phyloP scores from a whole-genome alignment of 225 moss, liverwort and hornwort species.

The Marchantia paleacea region DNA sequence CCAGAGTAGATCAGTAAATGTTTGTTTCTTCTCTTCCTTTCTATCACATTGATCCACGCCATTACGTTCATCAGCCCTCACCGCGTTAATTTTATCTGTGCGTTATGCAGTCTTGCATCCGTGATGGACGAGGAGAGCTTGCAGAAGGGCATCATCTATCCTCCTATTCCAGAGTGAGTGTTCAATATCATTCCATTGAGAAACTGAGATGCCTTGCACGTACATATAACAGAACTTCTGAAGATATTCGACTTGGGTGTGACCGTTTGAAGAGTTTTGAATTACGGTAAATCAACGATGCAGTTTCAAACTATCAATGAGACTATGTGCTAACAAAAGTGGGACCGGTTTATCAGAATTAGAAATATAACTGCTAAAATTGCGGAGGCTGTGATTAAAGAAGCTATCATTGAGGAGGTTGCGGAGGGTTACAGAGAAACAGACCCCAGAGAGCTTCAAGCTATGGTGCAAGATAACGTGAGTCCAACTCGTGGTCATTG shows the following conservation, averaged over 20 bases:
- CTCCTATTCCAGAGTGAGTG: slow-evolving; percentile 70
- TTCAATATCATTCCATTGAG: background rate
- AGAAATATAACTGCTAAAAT: slow-evolving; percentile 85
- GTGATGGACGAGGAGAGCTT: slow-evolving; percentile 76
- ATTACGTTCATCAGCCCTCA: background rate
- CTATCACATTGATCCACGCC: background rate
- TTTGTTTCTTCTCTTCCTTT: background rate
- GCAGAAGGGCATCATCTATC: slow-evolving; percentile 74
- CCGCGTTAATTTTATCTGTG: slow-evolving; percentile 1
- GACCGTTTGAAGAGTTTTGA: background rate
- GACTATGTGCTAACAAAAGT: background rate
- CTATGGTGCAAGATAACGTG: slow-evolving; percentile 54
- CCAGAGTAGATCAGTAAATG: background rate
- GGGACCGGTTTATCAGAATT: slow-evolving; percentile 47
- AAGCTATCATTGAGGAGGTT: slow-evolving; percentile 75
- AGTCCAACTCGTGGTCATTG: slow-evolving; percentile 10
- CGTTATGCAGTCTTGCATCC: slow-evolving; percentile 68
- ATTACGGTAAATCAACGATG: background rate
- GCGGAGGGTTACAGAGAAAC: slow-evolving; percentile 65
- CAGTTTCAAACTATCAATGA: background rate
- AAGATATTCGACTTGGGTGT: background rate
- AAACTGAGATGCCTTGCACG: background rate
- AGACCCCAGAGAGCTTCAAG: slow-evolving; percentile 57
- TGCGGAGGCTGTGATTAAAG: slow-evolving; percentile 76
- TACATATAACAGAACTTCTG: background rate